phyloP scores from a whole-genome alignment of 805 yeast genomes.

The Candida anglica region DNA sequence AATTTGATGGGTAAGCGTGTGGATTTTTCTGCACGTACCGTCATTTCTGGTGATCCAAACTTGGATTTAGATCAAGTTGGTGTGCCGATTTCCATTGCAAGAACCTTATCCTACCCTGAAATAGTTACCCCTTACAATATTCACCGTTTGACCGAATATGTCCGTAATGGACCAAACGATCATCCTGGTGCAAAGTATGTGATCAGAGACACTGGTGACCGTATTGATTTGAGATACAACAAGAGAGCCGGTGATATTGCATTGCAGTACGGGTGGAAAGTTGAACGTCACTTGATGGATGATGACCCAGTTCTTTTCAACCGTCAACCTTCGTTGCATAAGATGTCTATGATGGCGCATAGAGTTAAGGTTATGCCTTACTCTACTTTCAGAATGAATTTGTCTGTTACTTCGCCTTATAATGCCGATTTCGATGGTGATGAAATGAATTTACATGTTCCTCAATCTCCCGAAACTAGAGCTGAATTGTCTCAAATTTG shows the following conservation, averaged over 20 bases:
- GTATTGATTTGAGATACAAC: slow-evolving; percentile 95
- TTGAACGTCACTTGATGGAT: slow-evolving; percentile 97
- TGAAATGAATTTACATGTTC: slow-evolving; percentile 99
- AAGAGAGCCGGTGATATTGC: slow-evolving; percentile 98
- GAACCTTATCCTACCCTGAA: slow-evolving; percentile 94
- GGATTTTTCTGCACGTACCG: slow-evolving; percentile 98
- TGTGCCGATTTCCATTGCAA: slow-evolving; percentile 95
- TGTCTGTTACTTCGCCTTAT: slow-evolving; percentile 98
- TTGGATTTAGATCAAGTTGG: slow-evolving; percentile 98
- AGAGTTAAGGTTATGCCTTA: slow-evolving; percentile 98
- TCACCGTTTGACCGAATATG: slow-evolving; percentile 86
- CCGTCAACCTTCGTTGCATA: slow-evolving; percentile 98
- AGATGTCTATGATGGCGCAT: slow-evolving; percentile 99
- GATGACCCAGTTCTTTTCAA: slow-evolving; percentile 96
- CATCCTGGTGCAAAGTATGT: slow-evolving; percentile 99
- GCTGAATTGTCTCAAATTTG: slow-evolving; percentile 94
- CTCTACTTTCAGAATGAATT: slow-evolving; percentile 92
- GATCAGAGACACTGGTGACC: slow-evolving; percentile 97
- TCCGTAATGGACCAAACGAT: slow-evolving; percentile 97
- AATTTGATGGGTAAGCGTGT: slow-evolving; percentile 99
- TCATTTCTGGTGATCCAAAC: slow-evolving; percentile 98
- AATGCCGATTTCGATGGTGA: slow-evolving; percentile 99
- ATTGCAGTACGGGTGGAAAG: slow-evolving; percentile 98
- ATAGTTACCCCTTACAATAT: slow-evolving; percentile 97
- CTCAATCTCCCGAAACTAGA: slow-evolving; percentile 96